These are phyloP conservation scores for Friedmanniomyces endolithicus DNA, from an alignment of 495 filamentous ascomycete genomes.

Conservation along the genomic window DNA sequence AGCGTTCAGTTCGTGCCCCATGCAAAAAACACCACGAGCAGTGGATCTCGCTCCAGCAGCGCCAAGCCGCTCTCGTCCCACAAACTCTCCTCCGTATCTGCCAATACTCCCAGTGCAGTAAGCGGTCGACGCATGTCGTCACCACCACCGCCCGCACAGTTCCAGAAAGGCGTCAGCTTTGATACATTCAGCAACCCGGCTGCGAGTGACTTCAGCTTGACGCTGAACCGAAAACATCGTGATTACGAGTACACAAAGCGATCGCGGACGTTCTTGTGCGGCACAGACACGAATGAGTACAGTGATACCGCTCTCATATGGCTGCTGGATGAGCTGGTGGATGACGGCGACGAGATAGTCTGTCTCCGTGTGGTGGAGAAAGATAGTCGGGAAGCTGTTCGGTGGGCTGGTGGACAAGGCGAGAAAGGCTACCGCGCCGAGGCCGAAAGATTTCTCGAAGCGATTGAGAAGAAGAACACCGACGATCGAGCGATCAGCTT, in stretches of 20 bases:
- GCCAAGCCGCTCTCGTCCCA: conserved; percentile 7
- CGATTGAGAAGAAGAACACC: conserved; percentile 51
- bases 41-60: conserved; percentile 9
- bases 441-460: conserved; percentile 62
- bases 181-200: conserved; percentile 87
- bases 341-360: conserved; percentile 93
- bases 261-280: conserved; percentile 85
- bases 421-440: conserved; percentile 67
- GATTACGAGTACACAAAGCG: conserved; percentile 75
- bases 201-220: conserved; percentile 66
- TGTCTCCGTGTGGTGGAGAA: conserved; percentile 86
- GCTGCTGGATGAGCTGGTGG: conserved; percentile 87
- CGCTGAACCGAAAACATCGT: conserved; percentile 75
- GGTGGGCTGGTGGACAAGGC: conserved; percentile 52
- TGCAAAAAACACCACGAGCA: background rate
- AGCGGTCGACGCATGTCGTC: conserved; percentile 10
- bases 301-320: conserved; percentile 91
- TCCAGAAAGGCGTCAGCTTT: conserved; percentile 59
- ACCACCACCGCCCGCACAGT: conserved; percentile 18
- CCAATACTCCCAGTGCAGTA: background rate
- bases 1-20: conserved; percentile 18
- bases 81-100: background rate
- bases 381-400: conserved; percentile 41
- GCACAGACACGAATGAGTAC: conserved; percentile 89
- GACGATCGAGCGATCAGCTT: conserved; percentile 77